Evolutionary conservation across 306 rosid genomes (phyloP).

Genomic region (Parietaria judaica): DNA sequence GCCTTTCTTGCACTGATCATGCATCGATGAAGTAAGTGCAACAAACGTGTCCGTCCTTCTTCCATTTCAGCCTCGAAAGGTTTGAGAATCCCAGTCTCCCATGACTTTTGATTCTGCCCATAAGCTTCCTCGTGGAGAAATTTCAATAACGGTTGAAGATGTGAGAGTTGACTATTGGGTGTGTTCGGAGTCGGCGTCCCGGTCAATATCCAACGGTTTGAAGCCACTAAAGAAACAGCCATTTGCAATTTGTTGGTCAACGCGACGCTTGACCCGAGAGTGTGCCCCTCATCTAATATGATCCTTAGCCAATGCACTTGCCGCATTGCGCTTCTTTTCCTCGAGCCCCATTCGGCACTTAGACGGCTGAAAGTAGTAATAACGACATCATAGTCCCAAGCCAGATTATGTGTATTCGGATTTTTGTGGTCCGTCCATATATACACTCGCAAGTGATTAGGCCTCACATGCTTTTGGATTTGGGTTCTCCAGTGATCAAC

Average conservation of each 20-base stretch:
- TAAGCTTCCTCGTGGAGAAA: slow-evolving; percentile 93
- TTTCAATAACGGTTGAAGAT: slow-evolving; percentile 88
- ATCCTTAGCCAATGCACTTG: slow-evolving; percentile 95
- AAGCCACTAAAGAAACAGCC: slow-evolving; percentile 86
- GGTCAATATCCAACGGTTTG: slow-evolving; percentile 93
- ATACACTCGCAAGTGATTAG: slow-evolving; percentile 61
- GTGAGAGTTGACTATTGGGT: slow-evolving; percentile 86
- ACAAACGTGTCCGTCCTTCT: slow-evolving; percentile 78
- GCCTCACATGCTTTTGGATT: slow-evolving; percentile 77
- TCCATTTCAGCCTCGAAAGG: slow-evolving; percentile 98
- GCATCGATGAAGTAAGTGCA: slow-evolving; percentile 72
- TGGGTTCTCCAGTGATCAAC: slow-evolving; percentile 91
- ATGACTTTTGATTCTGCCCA: slow-evolving; percentile 78
- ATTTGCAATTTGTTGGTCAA: slow-evolving; percentile 93
- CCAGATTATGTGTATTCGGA: slow-evolving; percentile 80
- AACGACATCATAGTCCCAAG: slow-evolving; percentile 95
- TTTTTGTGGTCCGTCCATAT: slow-evolving; percentile 65
- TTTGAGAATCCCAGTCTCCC: slow-evolving; percentile 92
- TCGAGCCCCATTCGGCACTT: slow-evolving; percentile 90
- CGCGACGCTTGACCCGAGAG: slow-evolving; percentile 88
- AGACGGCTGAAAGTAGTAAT: slow-evolving; percentile 86
- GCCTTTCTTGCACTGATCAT: slow-evolving; percentile 86
- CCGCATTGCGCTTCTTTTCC: slow-evolving; percentile 58
- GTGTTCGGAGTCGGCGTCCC: slow-evolving; percentile 99
- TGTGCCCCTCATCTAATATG: slow-evolving; percentile 96